phyloP scores from a whole-genome alignment of 2,329 filamentous ascomycete genomes.

The Ophiostoma fasciatum region DNA sequence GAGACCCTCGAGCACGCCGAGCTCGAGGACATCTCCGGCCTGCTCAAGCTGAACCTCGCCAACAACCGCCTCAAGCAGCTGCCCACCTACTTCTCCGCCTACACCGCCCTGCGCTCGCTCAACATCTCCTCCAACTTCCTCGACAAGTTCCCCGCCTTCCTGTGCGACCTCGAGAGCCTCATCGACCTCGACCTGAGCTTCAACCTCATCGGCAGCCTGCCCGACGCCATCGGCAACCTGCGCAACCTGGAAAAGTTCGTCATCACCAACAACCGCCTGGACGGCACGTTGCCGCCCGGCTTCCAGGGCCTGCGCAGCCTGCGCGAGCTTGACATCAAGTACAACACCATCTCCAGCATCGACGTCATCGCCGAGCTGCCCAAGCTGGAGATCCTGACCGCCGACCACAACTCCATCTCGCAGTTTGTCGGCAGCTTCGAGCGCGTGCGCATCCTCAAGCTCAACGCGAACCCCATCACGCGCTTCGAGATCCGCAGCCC shows the following conservation, averaged over 20 bases:
- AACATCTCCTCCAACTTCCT: conserved; percentile 93
- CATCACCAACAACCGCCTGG: conserved; percentile 87
- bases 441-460: conserved; percentile 65
- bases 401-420: conserved; percentile 86
- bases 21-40: conserved; percentile 55
- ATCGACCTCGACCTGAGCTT: conserved; percentile 95
- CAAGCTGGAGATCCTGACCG: conserved; percentile 72
- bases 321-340: conserved; percentile 86
- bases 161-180: conserved; percentile 67
- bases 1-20: conserved; percentile 79
- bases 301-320: conserved; percentile 63
- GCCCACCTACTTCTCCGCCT: conserved; percentile 69
- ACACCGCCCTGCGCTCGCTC: conserved; percentile 63
- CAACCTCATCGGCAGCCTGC: conserved; percentile 70
- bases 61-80: conserved; percentile 78
- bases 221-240: conserved; percentile 63
- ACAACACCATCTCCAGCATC: conserved; percentile 79
- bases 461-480: conserved; percentile 92
- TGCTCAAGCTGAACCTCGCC: conserved; percentile 81
- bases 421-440: conserved; percentile 83
- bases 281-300: conserved; percentile 55
- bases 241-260: conserved; percentile 74
- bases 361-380: conserved; percentile 75
- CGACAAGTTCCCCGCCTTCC: conserved; percentile 67
- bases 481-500: conserved; percentile 71